Percentiles rank a stretch among this genome's conserved stretches.
These are phyloP conservation scores for Colletotrichum sp. DNA, from an alignment of 2,329 filamentous ascomycete genomes.

Conservation along the genomic window DNA sequence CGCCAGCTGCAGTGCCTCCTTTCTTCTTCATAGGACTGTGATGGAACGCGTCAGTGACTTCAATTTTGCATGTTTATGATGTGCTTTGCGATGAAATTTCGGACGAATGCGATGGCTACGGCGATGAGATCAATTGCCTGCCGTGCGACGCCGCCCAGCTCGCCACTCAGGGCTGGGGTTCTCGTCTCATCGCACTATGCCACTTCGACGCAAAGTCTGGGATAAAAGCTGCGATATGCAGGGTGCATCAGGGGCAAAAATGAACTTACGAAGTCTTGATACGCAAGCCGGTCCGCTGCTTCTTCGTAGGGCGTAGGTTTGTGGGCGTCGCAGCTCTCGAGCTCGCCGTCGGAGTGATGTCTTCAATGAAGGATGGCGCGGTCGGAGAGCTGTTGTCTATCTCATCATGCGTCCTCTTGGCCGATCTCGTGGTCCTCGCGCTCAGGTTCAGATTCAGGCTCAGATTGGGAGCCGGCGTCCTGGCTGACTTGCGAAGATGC, in stretches of 20 bases:
- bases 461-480: constrained; percentile 12
- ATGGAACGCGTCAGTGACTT: not conserved
- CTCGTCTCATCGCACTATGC: not conserved
- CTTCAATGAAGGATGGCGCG: constrained; percentile 52
- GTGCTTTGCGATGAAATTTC: not conserved
- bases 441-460: constrained; percentile 2
- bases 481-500: constrained; percentile 12
- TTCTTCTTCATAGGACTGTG: constrained; percentile 79
- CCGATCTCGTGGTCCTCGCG: constrained; percentile 52
- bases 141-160: not conserved
- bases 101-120: not conserved
- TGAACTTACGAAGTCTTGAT: constrained; percentile 72
- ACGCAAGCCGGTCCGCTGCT: constrained; percentile 64
- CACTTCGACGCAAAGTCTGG: not conserved
- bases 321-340: constrained; percentile 67
- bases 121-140: constrained; percentile 5
- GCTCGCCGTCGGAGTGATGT: constrained; percentile 49
- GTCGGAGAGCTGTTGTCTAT: constrained; percentile 59
- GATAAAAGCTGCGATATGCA: not conserved
- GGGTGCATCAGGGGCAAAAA: not conserved
- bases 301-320: constrained; percentile 61
- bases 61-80: not conserved
- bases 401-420: constrained; percentile 61
- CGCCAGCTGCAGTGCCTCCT: constrained; percentile 69
- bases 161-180: not conserved